Conservation (phyloP, 352 stramenopile species). For the Phytophthora ramorum region DNA sequence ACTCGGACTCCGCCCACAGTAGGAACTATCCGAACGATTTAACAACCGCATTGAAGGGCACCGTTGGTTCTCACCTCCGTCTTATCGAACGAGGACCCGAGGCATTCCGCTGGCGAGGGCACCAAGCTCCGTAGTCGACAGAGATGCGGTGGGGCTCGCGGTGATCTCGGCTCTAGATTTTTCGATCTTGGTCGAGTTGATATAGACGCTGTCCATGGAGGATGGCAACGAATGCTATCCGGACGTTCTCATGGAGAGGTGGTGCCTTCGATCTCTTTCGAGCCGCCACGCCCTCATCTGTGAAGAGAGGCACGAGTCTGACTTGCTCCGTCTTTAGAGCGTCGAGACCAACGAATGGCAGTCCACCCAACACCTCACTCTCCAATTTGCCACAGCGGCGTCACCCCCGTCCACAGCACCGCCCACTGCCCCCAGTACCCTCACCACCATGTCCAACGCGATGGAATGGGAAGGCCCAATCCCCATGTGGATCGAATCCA, state of each 20-base stretch:
- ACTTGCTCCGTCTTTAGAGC: slow-evolving; percentile 25
- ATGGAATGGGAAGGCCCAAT: slow-evolving; percentile 38
- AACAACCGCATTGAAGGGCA: slow-evolving; percentile 32
- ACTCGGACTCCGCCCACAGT: slow-evolving; percentile 6
- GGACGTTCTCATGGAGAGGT: slow-evolving; percentile 1
- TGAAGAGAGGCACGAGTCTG: slow-evolving; percentile 38
- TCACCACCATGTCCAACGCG: slow-evolving; percentile 2
- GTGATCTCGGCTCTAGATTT: slow-evolving; percentile 18
- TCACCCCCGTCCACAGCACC: neutral
- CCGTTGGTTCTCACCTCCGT: slow-evolving; percentile 2
- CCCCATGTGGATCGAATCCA: slow-evolving; percentile 37
- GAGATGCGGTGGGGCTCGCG: neutral
- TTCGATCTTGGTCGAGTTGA: slow-evolving; percentile 24
- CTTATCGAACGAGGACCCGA: slow-evolving; percentile 3
- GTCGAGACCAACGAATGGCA: slow-evolving; percentile 7
- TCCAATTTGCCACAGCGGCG: slow-evolving; percentile 36
- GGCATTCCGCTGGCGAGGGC: too few species aligned
- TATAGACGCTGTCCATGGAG: slow-evolving; percentile 16
- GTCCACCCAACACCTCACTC: slow-evolving; percentile 18
- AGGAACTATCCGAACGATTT: slow-evolving; percentile 11
- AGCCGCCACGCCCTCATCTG: slow-evolving; percentile 19
- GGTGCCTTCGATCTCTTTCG: slow-evolving; percentile 9
- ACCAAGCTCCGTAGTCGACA: too few species aligned
- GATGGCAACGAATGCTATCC: slow-evolving; percentile 14
- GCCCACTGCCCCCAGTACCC: slow-evolving; percentile 9